Conservation (phyloP, 2,329 filamentous ascomycete species). For the Zymoseptoria crescenta region DNA sequence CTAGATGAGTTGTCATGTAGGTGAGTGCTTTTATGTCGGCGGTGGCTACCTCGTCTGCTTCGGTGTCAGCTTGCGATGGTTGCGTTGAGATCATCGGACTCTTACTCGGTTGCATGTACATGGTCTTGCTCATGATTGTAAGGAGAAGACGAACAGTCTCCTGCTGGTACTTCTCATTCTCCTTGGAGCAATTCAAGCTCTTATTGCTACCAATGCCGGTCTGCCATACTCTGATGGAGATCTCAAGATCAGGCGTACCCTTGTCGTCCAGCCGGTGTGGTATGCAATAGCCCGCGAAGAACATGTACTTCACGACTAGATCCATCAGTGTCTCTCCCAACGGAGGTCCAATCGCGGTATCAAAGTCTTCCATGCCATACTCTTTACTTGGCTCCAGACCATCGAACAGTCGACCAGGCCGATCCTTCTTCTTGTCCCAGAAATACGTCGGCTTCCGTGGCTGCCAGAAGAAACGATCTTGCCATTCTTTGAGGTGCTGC, state of each 20-base stretch:
- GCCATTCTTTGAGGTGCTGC: constrained; percentile 74
- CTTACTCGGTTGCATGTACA: constrained; percentile 77
- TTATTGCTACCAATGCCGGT: constrained; percentile 94
- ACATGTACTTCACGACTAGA: constrained; percentile 78
- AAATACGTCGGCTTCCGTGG: constrained; percentile 19
- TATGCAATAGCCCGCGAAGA: constrained; percentile 84
- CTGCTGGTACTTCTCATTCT: constrained; percentile 85
- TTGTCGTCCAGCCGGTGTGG: constrained; percentile 39
- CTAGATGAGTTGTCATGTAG: constrained; percentile 77
- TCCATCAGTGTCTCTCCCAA: constrained; percentile 90
- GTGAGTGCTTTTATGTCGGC: constrained; percentile 78
- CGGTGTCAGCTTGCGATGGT: constrained; percentile 3
- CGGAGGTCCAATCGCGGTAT: constrained; percentile 68
- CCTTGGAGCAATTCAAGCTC: constrained; percentile 77
- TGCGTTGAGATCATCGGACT: not conserved
- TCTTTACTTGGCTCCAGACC: constrained; percentile 41
- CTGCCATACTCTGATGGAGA: constrained; percentile 94
- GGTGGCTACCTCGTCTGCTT: constrained; percentile 59
- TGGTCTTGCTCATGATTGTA: constrained; percentile 78
- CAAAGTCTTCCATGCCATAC: constrained; percentile 36
- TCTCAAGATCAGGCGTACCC: constrained; percentile 39
- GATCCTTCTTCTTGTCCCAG: constrained; percentile 22
- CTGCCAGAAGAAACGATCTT: constrained; percentile 87
- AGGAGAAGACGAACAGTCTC: constrained; percentile 82
- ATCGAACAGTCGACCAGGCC: constrained; percentile 27